These are phyloP conservation scores for Cyberlindnera euphorbiiphila DNA, from an alignment of 805 yeast species.

Conservation along the genomic window DNA sequence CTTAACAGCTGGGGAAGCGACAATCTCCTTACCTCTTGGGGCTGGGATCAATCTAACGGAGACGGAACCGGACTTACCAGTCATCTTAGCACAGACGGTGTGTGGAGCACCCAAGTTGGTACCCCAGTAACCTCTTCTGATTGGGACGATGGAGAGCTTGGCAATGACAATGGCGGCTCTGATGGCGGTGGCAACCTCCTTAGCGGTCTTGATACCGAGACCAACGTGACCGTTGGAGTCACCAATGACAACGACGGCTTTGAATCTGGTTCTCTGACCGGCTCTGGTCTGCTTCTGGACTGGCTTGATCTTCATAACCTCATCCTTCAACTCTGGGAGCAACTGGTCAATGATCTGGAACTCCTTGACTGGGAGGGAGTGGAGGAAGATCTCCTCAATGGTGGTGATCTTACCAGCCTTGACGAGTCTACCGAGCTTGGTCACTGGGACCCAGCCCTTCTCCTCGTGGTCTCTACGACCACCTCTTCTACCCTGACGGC, in stretches of 20 bases:
- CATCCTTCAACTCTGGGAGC: slow-evolving; percentile 94
- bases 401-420: slow-evolving; percentile 97
- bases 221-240: slow-evolving; percentile 99
- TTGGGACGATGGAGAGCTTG: slow-evolving; percentile 97
- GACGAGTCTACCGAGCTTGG: slow-evolving; percentile 99
- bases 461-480: slow-evolving; percentile 86
- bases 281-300: slow-evolving; percentile 99
- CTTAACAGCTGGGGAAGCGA: slow-evolving; percentile 99
- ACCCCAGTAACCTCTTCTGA: slow-evolving; percentile 99
- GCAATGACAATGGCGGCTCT: slow-evolving; percentile 99
- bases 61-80: slow-evolving; percentile 99
- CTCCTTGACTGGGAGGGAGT: slow-evolving; percentile 99
- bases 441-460: slow-evolving; percentile 99
- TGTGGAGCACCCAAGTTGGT: slow-evolving; percentile 99
- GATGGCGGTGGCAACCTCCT: slow-evolving; percentile 99
- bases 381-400: slow-evolving; percentile 97
- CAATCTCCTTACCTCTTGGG: slow-evolving; percentile 99
- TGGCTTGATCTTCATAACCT: slow-evolving; percentile 99
- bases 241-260: slow-evolving; percentile 99
- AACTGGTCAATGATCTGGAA: slow-evolving; percentile 96
- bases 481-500: slow-evolving; percentile 63
- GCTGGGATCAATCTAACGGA: slow-evolving; percentile 98
- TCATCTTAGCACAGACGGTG: slow-evolving; percentile 88
- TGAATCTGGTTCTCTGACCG: slow-evolving; percentile 99
- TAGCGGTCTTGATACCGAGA: slow-evolving; percentile 99